Evolutionary conservation across 331 rosid species (phyloP), one percentile per base, ranked within the genome.

Genomic region (Telfairia occidentalis): DNA sequence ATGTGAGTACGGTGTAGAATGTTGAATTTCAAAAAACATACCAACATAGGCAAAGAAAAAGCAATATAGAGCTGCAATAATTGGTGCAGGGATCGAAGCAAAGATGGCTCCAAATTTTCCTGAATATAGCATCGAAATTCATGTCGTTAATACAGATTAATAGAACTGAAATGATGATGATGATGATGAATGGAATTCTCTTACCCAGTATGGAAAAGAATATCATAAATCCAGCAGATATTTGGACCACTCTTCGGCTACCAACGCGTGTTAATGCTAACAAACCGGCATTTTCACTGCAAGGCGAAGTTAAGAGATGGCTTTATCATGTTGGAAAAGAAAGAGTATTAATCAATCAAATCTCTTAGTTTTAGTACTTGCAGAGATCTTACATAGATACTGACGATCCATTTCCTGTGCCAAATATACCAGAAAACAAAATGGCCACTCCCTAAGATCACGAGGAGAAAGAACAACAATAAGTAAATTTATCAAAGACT

Each of bases 71-170:
- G 97, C 97, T 73, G 91, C 97, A 71, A 93, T 67, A 73, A 93
- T 93, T n/a, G 98, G 92, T 21, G 91, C 90, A 23, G 98, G 98
- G 80, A 93, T 91, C 54, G 98, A 93, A 84, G 98, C 98, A 70
- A 93, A 93, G 69, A 93, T 89, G 2, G 98, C 98, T 83, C 98
- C 98, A 29, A 93, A 93, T 85, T 93, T 93, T 74, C 96, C 98
- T 93, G 76, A 57, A 81, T 42, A 64, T 5, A n/a, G 48, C 37
- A 69, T 55, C 48, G 11, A 37, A 28, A 69, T 60, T 48, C 28
- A 43, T 45, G 23, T 4, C n/a, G 60, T 71, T 48, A 71, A n/a
- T 71, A 16, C 58, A 45, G 26, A 26, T 23, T 43, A 24, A 7
- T 45, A 19, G 45, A 73, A 45, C 3, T 24, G 1, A 69, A 46